phyloP scores from a whole-genome alignment of 176 grass and related monocot genomes.

The Eragrostis curvula region DNA sequence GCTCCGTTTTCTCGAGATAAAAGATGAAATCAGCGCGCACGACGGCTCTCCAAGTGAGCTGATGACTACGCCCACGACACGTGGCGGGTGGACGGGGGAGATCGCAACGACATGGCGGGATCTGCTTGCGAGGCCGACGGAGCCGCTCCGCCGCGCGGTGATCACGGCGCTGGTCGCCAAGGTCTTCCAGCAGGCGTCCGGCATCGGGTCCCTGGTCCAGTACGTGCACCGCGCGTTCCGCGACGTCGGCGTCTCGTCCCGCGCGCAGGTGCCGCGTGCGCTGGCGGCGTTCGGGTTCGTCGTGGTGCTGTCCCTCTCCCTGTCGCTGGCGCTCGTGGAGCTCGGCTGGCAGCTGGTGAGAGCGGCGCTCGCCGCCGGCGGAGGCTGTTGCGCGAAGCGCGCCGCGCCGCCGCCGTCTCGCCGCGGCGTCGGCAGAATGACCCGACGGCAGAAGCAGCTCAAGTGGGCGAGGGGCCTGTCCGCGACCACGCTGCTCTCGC shows the following conservation, averaged over 20 bases:
- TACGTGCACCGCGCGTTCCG: slow-evolving; percentile 37
- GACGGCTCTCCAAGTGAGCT: not conserved
- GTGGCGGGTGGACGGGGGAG: slow-evolving; percentile 32
- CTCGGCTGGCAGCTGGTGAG: slow-evolving; percentile 32
- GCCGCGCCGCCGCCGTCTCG: not conserved
- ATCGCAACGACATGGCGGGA: not conserved
- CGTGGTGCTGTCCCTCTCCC: slow-evolving; percentile 14
- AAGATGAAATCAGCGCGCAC: slow-evolving; percentile 1
- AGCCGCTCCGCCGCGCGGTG: slow-evolving; percentile 39
- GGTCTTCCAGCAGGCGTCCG: slow-evolving; percentile 53
- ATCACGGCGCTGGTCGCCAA: slow-evolving; percentile 50
- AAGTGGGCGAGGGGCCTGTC: slow-evolving; percentile 46
- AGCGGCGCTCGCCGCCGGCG: not conserved
- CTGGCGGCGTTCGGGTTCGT: slow-evolving; percentile 42
- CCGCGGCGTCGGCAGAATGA: not conserved
- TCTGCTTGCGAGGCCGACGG: slow-evolving; percentile 38
- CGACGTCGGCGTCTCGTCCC: slow-evolving; percentile 9
- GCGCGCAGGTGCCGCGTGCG: slow-evolving; percentile 5
- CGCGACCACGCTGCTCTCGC: slow-evolving; percentile 46
- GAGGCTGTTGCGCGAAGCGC: not conserved
- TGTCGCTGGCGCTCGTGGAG: slow-evolving; percentile 40
- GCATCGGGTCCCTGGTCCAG: slow-evolving; percentile 23
- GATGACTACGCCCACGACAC: not conserved
- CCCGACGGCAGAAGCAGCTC: slow-evolving; percentile 35
- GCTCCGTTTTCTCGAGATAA: slow-evolving; percentile 40